A percentile compares a stretch with the other conserved stretches of the same genome.
Conservation (phyloP, 495 filamentous ascomycete genomes). For the Cenococcum geophilum region DNA sequence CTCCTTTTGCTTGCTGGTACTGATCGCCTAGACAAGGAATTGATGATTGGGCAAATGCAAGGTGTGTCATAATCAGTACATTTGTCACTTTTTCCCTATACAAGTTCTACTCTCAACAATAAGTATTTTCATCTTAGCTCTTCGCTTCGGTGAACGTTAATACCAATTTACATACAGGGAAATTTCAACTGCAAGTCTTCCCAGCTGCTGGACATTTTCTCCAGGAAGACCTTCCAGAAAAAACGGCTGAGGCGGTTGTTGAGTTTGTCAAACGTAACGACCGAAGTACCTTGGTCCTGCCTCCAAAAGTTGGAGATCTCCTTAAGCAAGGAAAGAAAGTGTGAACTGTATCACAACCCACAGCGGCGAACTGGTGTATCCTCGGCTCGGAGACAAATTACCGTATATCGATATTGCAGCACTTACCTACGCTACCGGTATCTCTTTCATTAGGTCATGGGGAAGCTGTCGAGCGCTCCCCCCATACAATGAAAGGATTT, state of each 20-base stretch:
- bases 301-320: slow-evolving; percentile 75
- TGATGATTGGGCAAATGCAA: slow-evolving; percentile 98
- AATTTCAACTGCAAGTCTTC: slow-evolving; percentile 92
- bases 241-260: slow-evolving; percentile 65
- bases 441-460: too few relatives aligned
- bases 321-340: slow-evolving; percentile 44
- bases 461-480: too few relatives aligned
- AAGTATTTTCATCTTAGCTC: too few relatives aligned
- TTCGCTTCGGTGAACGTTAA: neutral
- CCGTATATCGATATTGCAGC: neutral
- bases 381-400: neutral
- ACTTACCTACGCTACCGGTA: too few relatives aligned
- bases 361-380: neutral
- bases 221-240: slow-evolving; percentile 88
- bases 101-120: too few relatives aligned
- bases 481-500: too few relatives aligned
- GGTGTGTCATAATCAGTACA: slow-evolving; percentile 46
- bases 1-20: slow-evolving; percentile 86
- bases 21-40: slow-evolving; percentile 85
- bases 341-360: slow-evolving; percentile 10
- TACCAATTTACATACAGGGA: slow-evolving; percentile 48
- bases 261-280: slow-evolving; percentile 93
- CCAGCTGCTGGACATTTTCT: slow-evolving; percentile 95
- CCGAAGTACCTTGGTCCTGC: slow-evolving; percentile 72
- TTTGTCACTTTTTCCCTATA: too few relatives aligned